Conservation (phyloP, 2,329 filamentous ascomycete species). For the Diaporthe sp. region DNA sequence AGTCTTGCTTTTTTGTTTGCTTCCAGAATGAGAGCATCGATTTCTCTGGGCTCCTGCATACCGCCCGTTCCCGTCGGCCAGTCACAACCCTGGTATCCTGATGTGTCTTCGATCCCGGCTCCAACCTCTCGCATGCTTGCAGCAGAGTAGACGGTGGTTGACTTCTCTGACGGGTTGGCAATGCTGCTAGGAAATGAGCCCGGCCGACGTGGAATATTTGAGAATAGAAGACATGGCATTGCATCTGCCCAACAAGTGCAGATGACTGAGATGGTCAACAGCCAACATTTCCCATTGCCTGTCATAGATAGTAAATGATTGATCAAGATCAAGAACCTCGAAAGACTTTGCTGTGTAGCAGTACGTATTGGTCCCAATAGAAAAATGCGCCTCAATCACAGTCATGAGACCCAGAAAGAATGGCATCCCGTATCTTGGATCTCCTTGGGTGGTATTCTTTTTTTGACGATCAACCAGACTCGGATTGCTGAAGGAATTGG, state of each 20-base stretch:
- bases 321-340: neutral
- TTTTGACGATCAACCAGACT: neutral
- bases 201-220: neutral
- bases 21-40: neutral
- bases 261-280: neutral
- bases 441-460: neutral
- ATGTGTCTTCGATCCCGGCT: neutral
- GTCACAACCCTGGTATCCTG: neutral
- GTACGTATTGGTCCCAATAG: neutral
- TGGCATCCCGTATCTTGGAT: neutral
- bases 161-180: neutral
- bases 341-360: neutral
- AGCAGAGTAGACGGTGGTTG: neutral
- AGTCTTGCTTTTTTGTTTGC: neutral
- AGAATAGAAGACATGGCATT: neutral
- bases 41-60: neutral
- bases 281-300: neutral
- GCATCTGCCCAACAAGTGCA: neutral
- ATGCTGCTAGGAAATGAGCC: neutral
- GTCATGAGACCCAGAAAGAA: neutral
- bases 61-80: neutral
- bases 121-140: neutral
- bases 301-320: neutral
- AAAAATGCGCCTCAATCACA: neutral
- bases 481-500: neutral